Base-by-base conservation (phyloP, 2,329 filamentous ascomycete species). In the Diatrype stigma region DNA sequence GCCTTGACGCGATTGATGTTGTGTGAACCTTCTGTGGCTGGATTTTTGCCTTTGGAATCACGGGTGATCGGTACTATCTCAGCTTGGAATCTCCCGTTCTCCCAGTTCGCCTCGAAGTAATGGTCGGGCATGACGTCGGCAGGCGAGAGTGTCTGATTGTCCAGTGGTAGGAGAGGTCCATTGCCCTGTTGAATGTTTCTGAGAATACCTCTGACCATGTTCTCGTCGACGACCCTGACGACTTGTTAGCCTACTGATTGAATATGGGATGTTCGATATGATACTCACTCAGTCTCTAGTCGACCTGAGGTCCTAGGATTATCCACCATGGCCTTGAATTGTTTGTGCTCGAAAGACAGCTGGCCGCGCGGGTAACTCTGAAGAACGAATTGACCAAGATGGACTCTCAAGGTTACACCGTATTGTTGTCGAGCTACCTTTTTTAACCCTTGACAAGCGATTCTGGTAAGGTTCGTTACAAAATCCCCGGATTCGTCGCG, bases 71-170 rank as follows among this genome's bases (percentile, higher is more conserved):
- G 45, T 6, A 48, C 51, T 23, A 64, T 40, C 2, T 53, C 49
- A 7, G 56, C 46, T 34, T 55, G 50, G 26, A 61, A 61, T 14
- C 51, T 57, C 26, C 50, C 48, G 8, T 46, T 28, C 7, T 56
- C 51, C 14, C 59, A 55, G 42, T 50, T 50, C 40, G 51, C 45
- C 46, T 64, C 60, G 37, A 65, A 47, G 11, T 48, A 46, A 45
- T 65, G 63, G 23, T 52, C 47, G 1, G 63, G 63, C 2, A 45
- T 11, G 8, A 60, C 60, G n/a, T 58, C 42, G 6, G 56, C 55
- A 16, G 56, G 21, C 11, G 51, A 48, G 2, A 32, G 19, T 2
- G 48, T 42, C 47, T 61, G 61, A 28, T 50, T 58, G 30, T 57
- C 48, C 10, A 48, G 55, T 10, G 62, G 60, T 17, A 51, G 17